Base-by-base conservation (phyloP, 2,329 filamentous ascomycete genomes). In the Ophiostoma quercus region DNA sequence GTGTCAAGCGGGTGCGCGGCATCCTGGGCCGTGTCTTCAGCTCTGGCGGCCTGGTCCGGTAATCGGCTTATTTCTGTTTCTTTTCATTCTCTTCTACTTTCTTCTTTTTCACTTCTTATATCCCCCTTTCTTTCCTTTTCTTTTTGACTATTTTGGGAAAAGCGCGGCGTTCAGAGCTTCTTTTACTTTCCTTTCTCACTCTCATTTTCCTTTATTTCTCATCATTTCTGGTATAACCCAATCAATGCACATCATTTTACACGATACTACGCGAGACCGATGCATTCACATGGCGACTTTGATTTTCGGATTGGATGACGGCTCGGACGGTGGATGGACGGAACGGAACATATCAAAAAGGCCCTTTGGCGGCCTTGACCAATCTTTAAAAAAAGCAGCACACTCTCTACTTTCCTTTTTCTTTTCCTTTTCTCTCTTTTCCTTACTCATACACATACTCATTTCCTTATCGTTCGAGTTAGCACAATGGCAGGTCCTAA, bases 11-110 rank as follows among this genome's bases (percentile, higher is more conserved):
- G 67, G 79, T 81, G 62, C 80, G 83, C 54, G 83, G 84, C 72
- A 81, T 87, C 79, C 84, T 84, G 77, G 82, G 82, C 43, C 83
- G 85, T 60, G 80, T 87, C 71, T 84, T 87, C 71, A 80, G 79
- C 67, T 77, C 79, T 2, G 71, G 70, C 68, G 79, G 82, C 70
- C 73, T 78, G 37, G 78, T 79, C 71, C 79, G 81, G 76, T 82
- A 37, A 70, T 8, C n/a, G n/a, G 12, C 54, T 37, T 60, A 6
- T 39, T 60, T 41, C 16, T 29, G 3, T 41, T 39, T 16, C 16
- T 32, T 11, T 62, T 37, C 19, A 14, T 47, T 39, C 22, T 19
- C 12, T 63, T 62, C 47, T 19, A 1, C 60, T 68, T 67, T 37
- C 34, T 34, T 25, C 7, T 62, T 63, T 19, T 69, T 62, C 63